Evolutionary conservation across 169 alveolate species (phyloP).

Genomic region (Pseudocohnilembus persalinus): DNA sequence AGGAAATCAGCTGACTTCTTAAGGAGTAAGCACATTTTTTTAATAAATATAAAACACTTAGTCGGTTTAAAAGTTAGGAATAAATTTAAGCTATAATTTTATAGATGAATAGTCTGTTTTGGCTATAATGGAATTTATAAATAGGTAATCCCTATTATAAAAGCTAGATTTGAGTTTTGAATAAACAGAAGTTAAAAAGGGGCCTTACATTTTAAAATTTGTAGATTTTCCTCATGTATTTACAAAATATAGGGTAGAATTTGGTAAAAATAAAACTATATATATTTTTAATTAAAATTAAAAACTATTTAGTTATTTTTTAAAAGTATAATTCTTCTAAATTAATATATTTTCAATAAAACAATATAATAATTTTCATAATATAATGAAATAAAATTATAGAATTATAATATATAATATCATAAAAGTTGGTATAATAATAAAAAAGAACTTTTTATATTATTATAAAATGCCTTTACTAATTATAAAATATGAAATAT

Average conservation of each 20-base stretch:
- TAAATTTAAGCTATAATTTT: neutral
- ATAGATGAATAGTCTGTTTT: neutral
- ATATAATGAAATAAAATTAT: too few relatives aligned
- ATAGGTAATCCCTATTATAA: neutral
- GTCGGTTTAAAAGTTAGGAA: neutral
- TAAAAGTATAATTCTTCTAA: too few relatives aligned
- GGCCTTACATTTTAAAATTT: neutral
- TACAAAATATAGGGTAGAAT: neutral
- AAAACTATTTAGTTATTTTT: too few relatives aligned
- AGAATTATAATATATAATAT: too few relatives aligned
- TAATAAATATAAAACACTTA: too few relatives aligned
- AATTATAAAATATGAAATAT: too few relatives aligned
- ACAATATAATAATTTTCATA: too few relatives aligned
- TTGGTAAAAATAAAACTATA: neutral
- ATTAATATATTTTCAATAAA: too few relatives aligned
- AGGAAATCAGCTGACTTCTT: neutral
- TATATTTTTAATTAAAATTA: too few relatives aligned
- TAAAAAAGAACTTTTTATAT: too few relatives aligned
- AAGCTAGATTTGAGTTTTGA: neutral
- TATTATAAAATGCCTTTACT: too few relatives aligned
- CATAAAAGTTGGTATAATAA: too few relatives aligned
- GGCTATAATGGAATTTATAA: neutral
- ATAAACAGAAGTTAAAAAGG: neutral
- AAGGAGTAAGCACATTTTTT: neutral
- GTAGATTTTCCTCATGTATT: neutral